phyloP scores from a whole-genome alignment of 1,284 basidiomycete species.

The Naganishia sp. region DNA sequence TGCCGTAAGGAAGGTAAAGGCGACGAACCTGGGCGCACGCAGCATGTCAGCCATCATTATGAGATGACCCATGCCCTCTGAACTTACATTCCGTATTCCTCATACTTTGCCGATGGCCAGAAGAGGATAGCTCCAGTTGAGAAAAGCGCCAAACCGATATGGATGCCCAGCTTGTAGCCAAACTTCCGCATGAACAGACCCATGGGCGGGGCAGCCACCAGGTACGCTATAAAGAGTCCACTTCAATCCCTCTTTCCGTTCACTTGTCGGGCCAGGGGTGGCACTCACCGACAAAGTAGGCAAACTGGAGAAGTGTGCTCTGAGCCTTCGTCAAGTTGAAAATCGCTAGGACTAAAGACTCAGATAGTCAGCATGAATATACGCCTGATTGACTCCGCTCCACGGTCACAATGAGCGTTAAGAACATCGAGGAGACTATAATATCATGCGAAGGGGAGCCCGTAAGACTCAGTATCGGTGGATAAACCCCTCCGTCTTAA shows the following conservation, averaged over 20 bases:
- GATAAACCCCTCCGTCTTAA: not conserved
- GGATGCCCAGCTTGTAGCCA: conserved; percentile 47
- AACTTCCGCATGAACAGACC: conserved; percentile 43
- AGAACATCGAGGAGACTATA: conserved; percentile 39
- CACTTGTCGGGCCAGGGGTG: not conserved
- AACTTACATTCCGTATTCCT: conserved; percentile 36
- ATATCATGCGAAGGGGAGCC: not conserved
- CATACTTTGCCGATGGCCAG: conserved; percentile 43
- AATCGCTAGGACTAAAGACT: conserved; percentile 24
- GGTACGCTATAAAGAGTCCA: conserved; percentile 28
- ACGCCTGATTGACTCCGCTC: no score
- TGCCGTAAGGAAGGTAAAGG: conserved; percentile 44
- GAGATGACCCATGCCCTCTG: not conserved
- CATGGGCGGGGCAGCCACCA: conserved; percentile 42
- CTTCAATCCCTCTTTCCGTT: no score
- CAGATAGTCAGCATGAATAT: no score
- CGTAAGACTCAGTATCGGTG: not conserved
- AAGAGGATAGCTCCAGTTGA: conserved; percentile 34
- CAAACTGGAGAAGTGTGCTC: conserved; percentile 45
- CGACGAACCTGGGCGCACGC: conserved; percentile 24
- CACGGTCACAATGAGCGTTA: conserved; percentile 36
- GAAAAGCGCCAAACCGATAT: conserved; percentile 41
- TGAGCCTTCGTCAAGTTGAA: conserved; percentile 38
- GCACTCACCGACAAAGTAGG: conserved; percentile 39
- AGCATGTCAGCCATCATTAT: not conserved